Evolutionary conservation across 306 rosid species (phyloP), one percentile per base, ranked within the genome.

Genomic region (Notholithocarpus densiflorus): DNA sequence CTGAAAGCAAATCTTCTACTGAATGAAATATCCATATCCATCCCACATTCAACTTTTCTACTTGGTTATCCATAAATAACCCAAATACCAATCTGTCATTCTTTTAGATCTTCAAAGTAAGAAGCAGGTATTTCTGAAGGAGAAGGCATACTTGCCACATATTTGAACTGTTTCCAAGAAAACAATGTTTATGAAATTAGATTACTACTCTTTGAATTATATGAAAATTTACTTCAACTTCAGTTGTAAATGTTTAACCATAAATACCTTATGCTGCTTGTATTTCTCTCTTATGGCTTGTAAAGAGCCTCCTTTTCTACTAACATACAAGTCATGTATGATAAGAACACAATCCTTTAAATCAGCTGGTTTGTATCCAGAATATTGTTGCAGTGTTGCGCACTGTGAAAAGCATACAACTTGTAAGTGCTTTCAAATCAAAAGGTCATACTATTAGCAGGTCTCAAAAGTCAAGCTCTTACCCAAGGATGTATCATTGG

Each of bases 401-500:
- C 87, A 86, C 95, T 91, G 90, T 45, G 61, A 80, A 73, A 66
- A 17, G 8, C 14, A 32, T 68, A 0, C 26, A 51, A 31, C 71
- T 68, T 56, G 82, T 13, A 79, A 80, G 65, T 56, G 20, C 7
- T 21, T 59, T 74, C 69, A 18, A 32, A 6, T 17, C 3, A 65
- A 32, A 11, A 59, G 10, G 29, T 57, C 34, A 20, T 40, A 56
- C 6, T 19, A 34, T 19, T 27, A 3, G 2, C 4, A 6, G 37
- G 68, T 31, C 23, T 19, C 66, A 51, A 15, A 45, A 56, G 52
- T 72, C 56, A 65, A 7, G 2, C 53, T 34, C 75, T 43, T 88
- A 95, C 99, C 99, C 99, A 95, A 62, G 98, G 99, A 76, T 81
- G 86, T 12, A 53, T 68, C 78, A 82, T 88, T 3, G 96, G 87